These are phyloP conservation scores for Eutypa lata DNA, from an alignment of 2,329 filamentous ascomycete genomes.

Conservation along the genomic window DNA sequence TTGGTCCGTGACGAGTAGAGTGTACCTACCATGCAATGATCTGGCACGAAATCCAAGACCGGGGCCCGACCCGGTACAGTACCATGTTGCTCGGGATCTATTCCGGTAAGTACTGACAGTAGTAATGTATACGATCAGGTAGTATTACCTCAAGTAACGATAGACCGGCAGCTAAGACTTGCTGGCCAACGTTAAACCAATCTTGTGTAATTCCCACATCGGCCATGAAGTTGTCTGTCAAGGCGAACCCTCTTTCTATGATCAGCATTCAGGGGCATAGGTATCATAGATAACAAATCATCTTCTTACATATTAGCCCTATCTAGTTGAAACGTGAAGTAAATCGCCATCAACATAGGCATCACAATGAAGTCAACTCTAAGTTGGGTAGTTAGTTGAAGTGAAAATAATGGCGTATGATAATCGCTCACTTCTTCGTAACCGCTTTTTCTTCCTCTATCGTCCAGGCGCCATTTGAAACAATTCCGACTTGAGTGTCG, in stretches of 20 bases:
- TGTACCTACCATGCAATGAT: slow-evolving; percentile 39
- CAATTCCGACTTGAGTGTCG: background rate
- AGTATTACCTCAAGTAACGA: slow-evolving; percentile 35
- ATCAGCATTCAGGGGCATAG: background rate
- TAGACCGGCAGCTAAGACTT: background rate
- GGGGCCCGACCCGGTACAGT: slow-evolving; percentile 42
- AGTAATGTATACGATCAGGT: slow-evolving; percentile 41
- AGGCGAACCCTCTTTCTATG: background rate
- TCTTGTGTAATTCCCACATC: slow-evolving; percentile 1
- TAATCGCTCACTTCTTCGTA: background rate
- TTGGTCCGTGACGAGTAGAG: background rate
- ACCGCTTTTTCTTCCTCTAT: background rate
- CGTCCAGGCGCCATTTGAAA: background rate
- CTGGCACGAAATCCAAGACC: slow-evolving; percentile 43
- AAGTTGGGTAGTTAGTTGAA: background rate
- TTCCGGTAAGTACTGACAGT: slow-evolving; percentile 29
- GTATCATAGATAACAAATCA: background rate
- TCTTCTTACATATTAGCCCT: background rate
- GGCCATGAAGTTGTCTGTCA: slow-evolving; percentile 1
- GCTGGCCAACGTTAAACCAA: background rate
- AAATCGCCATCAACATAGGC: background rate
- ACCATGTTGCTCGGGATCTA: slow-evolving; percentile 46
- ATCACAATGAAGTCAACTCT: slow-evolving; percentile 1
- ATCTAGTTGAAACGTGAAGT: slow-evolving; percentile 1
- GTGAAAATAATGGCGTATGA: background rate